A percentile compares a stretch with the other conserved stretches of the same genome.
Conservation (phyloP, 179 eudicot species). For the Heliamphora ciliata region DNA sequence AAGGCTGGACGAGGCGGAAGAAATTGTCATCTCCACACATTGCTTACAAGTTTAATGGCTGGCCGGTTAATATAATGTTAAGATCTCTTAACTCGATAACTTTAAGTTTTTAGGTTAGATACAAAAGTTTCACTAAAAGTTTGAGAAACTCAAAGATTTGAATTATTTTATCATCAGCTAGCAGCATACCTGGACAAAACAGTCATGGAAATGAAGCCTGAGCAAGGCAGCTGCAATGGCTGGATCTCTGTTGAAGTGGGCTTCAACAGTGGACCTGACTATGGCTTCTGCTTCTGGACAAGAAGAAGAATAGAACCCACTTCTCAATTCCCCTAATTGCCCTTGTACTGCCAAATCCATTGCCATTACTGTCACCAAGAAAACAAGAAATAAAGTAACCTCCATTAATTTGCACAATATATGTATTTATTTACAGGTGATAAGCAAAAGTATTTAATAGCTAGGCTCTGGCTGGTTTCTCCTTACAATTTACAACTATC, state of each 20-base stretch:
- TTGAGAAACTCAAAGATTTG: too few relatives aligned
- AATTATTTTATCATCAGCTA: too few relatives aligned
- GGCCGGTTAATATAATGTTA: too few relatives aligned
- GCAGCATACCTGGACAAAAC: slow-evolving; percentile 48
- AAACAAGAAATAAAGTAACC: neutral
- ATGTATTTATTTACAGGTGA: neutral
- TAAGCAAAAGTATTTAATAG: neutral
- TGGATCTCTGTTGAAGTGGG: slow-evolving; percentile 42
- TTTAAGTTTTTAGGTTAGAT: too few relatives aligned
- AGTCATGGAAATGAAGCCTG: slow-evolving; percentile 70
- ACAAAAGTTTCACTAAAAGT: too few relatives aligned
- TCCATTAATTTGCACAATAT: slow-evolving; percentile 12
- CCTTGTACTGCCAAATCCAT: slow-evolving; percentile 21
- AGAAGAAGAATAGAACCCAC: slow-evolving; percentile 39
- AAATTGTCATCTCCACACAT: too few relatives aligned
- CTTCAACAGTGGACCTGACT: slow-evolving; percentile 51
- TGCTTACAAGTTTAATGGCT: too few relatives aligned
- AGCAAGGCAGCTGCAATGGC: slow-evolving; percentile 64
- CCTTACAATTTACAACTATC: neutral
- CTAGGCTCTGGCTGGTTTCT: neutral
- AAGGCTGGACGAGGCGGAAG: too few relatives aligned
- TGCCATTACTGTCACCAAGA: neutral
- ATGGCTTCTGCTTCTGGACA: slow-evolving; percentile 47
- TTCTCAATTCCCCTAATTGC: slow-evolving; percentile 30
- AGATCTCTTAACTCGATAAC: too few relatives aligned